Evolutionary conservation across 176 grass and related monocot genomes (phyloP), one percentile per base, ranked within the genome.

Genomic region (Chloris gayana): DNA sequence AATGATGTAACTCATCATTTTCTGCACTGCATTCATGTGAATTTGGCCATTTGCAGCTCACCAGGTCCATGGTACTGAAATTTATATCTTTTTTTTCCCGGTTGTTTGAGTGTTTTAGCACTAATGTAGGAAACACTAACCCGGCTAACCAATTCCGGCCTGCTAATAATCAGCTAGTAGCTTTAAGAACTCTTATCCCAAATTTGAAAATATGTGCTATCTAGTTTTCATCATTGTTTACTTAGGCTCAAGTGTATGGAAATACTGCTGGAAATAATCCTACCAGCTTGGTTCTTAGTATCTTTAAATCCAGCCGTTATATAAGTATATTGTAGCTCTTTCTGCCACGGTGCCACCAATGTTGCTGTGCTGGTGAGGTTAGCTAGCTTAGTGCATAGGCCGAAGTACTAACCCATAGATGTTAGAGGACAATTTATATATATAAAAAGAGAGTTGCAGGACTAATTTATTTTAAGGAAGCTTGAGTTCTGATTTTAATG

Each of bases 1-100:
- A 95, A 95, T 77, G 81, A 95, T 34, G 65, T 98, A 64, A 92
- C 92, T 3, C 90, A 87, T 70, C 95, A 98, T 74, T 95, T 95
- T 88, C 68, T 98, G 41, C 81, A 94, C 64, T 98, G 92, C 82
- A 89, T 98, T 84, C 74, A 94, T 80, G 89, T 92, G 19, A n/a
- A n/a, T n/a, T n/a, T n/a, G n/a, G n/a, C n/a, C 92, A 98, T 89
- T 58, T 98, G 85, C 83, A 94, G 45, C 87, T 89, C 60, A 94
- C 80, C 22, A 92, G 60, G 73, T 0, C 54, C 65, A 98, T 89
- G 90, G 95, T 98, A 94, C 26, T 68, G 19, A 50, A 17, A 76
- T 84, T 4, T 18, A 7, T 49, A 15, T 59, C 38, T 30, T 7
- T 58, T 30, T 62, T 71, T 37, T 75, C 53, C 70, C 35, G 50